Percentiles rank a stretch among this genome's conserved stretches.
These are phyloP conservation scores for Dictyostelium purpureum DNA, from an alignment of 78 protist species.

Conservation along the genomic window DNA sequence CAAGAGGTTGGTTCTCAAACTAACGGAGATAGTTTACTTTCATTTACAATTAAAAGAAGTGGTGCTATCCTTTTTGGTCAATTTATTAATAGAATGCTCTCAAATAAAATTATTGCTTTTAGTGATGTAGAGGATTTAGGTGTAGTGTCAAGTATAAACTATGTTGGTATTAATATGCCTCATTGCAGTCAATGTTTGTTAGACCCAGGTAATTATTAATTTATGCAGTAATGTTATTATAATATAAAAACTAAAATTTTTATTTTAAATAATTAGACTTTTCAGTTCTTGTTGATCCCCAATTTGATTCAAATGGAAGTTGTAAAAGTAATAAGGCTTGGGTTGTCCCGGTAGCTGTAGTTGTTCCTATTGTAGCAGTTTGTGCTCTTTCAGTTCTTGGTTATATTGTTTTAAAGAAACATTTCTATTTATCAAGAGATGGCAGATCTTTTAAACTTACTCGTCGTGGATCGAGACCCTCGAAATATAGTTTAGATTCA, in stretches of 20 bases:
- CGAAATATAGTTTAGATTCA: too few relatives aligned
- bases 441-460: background rate
- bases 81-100: conserved; percentile 17
- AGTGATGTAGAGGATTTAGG: background rate
- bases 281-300: background rate
- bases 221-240: too few relatives aligned
- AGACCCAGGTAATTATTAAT: too few relatives aligned
- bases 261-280: too few relatives aligned
- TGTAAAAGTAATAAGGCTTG: background rate
- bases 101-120: conserved; percentile 17
- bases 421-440: background rate
- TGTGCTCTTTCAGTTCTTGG: background rate
- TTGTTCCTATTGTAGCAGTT: background rate
- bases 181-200: background rate
- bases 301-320: background rate
- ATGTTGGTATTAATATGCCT: conserved; percentile 17
- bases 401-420: background rate
- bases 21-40: background rate
- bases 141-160: too few relatives aligned
- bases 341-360: conserved; percentile 20
- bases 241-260: too few relatives aligned
- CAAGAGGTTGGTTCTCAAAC: background rate
- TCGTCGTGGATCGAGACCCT: too few relatives aligned
- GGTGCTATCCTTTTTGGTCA: conserved; percentile 29
- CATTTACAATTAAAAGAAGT: conserved; percentile 6